A percentile compares a stretch with the other conserved stretches of the same genome.
phyloP scores from a whole-genome alignment of 768 basidiomycete species.

The Mycena leptocephala region DNA sequence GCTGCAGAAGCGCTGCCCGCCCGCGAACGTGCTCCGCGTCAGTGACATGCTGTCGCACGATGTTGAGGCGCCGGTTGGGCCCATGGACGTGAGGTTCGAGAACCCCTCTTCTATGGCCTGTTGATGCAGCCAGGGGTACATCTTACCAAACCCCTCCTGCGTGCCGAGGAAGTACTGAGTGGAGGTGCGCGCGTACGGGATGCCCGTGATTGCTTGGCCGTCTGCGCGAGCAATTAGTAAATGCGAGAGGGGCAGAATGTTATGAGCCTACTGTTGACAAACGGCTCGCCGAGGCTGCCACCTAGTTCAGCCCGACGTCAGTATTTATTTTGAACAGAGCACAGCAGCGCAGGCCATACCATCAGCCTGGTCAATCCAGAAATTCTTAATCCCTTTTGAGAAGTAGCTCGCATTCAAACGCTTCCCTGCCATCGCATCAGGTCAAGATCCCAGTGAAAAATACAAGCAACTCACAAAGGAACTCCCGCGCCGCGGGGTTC shows the following conservation, averaged over 20 bases:
- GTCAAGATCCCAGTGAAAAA: neutral
- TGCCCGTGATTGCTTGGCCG: conserved; percentile 47
- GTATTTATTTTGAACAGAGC: neutral
- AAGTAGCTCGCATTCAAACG: conserved; percentile 54
- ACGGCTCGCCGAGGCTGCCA: conserved; percentile 53
- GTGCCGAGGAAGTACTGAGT: conserved; percentile 55
- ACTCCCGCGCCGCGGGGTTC: conserved; percentile 54
- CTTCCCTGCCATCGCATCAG: conserved; percentile 42
- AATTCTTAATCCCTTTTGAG: conserved; percentile 55
- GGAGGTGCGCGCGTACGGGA: conserved; percentile 53
- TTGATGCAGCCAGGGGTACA: conserved; percentile 58
- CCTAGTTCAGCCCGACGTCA: conserved; percentile 39
- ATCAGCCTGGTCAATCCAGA: conserved; percentile 59
- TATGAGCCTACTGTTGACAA: conserved; percentile 52
- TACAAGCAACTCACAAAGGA: conserved; percentile 45
- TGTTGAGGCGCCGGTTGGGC: conserved; percentile 26
- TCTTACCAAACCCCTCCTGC: conserved; percentile 53
- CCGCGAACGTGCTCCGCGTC: conserved; percentile 54
- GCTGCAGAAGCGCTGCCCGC: conserved; percentile 56
- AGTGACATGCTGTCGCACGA: conserved; percentile 54
- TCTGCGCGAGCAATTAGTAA: conserved; percentile 35
- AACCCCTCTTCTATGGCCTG: conserved; percentile 56
- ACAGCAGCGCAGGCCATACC: conserved; percentile 33
- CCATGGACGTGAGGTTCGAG: conserved; percentile 48
- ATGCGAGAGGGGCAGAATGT: neutral